Evolutionary conservation across 768 basidiomycete species (phyloP), one percentile per base, ranked within the genome.

Genomic region (Mycena metata): DNA sequence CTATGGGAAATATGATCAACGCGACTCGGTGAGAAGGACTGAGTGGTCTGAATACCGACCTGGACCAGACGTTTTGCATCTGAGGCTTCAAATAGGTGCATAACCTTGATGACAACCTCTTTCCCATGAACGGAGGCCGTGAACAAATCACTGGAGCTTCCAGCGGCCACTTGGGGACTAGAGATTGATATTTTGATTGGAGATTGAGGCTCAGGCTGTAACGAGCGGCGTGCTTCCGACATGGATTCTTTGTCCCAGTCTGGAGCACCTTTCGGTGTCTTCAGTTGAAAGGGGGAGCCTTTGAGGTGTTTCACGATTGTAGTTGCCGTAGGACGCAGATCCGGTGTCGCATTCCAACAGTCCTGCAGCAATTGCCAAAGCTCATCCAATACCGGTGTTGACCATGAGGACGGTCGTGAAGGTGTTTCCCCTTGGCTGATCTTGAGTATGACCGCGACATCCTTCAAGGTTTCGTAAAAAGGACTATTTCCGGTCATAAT

Each of bases 401-500:
- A 36, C 15, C 50, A 42, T 2, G 33, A 24, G 12, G 35, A 5
- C 6, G 61, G 47, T 23, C 13, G n/a, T 41, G 41, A 41, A 30
- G 61, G 61, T 23, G n/a, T n/a, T 50, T 35, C 5, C 6, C 50
- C 61, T 3, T 17, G 15, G 3, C 23, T 4, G 17, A 63, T 39
- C 7, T 13, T 35, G 10, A 42, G 3, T 5, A 63, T 39, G 6
- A 63, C 39, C 4, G 47, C 49, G 9, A 33, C 21, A 5, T 63
- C 61, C 3, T 43, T 43, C 2, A 3, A 15, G 19, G 54, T 23
- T 23, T 63, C 61, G 16, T 26, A 30, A 36, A 63, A 63, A 6
- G 61, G 61, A 41, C 33, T 21, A 19, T 63, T 41, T 33, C 42
- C 50, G 19, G 42, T 54, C 51, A 63, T 13, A 26, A 63, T 54